Base-by-base conservation (phyloP, 345 rosid species). In the Rhizophora mangle region DNA sequence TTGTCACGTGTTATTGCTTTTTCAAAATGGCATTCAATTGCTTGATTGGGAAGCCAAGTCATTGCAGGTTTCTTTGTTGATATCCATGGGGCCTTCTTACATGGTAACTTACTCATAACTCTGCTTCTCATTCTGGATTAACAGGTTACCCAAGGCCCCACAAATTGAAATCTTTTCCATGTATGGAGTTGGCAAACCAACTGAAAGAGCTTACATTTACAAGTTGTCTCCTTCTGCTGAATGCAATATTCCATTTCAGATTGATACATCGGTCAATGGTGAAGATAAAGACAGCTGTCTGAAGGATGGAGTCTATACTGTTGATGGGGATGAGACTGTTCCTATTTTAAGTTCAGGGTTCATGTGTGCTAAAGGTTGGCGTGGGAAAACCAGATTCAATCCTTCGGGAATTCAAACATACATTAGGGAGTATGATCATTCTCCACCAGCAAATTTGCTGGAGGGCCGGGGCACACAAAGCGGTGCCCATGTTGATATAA, bases 291-390 rank as follows among this genome's bases (percentile, higher is more conserved):
- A 80, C 46, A 76, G 83, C 68, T 89, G 97, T 77, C 72, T 92
- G 68, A 80, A 86, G 63, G 96, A 85, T 43, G 99, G 99, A 34
- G 96, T 95, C 57, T 90, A 87, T 81, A 76, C 84, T 22, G 92
- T 83, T 29, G 93, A 95, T 32, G 98, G 99, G 24, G 99, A 95
- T 71, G 98, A 87, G 76, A 92, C 97, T 3, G 99, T 95, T 47
- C 97, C 97, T 2, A 91, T 85, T 36, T 76, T 92, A 72, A 95
- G 99, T 76, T 76, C 98, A 8, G 98, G 97, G 55, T 95, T 74
- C 76, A 95, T 95, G 99, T 86, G 90, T 66, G 98, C 97, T 26
- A 95, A 86, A 85, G 99, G 84, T 5, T 95, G 99, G 98, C 90
- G 96, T 0, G 98, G 99, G 68, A 90, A 86, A 83, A 92, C 98